phyloP scores from a whole-genome alignment of 345 rosid genomes.

The Bruguiera parviflora region DNA sequence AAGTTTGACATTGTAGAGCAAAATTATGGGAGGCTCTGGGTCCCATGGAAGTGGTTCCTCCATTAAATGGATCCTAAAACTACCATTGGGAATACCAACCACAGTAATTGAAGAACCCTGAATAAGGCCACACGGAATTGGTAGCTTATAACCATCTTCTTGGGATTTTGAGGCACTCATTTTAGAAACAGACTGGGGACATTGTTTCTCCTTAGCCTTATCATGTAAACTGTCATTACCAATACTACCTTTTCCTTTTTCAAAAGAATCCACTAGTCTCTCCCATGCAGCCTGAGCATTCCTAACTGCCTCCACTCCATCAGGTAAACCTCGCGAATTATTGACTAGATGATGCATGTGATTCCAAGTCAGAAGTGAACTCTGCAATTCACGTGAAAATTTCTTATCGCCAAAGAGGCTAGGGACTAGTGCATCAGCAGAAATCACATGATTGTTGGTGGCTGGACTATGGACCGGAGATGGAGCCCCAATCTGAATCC shows the following conservation, averaged over 20 bases:
- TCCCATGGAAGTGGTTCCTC: neutral
- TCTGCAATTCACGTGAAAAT: neutral
- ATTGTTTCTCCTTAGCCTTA: neutral
- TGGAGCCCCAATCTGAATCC: neutral
- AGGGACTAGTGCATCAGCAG: neutral
- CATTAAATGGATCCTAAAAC: neutral
- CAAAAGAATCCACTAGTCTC: neutral
- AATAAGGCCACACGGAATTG: neutral
- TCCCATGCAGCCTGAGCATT: slow-evolving; percentile 1
- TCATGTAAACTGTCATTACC: neutral
- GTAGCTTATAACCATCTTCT: neutral
- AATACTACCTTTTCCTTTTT: neutral
- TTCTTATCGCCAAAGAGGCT: neutral
- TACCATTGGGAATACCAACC: slow-evolving; percentile 1
- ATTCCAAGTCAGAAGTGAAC: neutral
- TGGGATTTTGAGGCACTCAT: neutral
- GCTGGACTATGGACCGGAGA: neutral
- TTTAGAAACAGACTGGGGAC: neutral
- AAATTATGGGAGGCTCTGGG: neutral
- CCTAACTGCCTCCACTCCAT: neutral
- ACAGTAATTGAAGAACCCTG: neutral
- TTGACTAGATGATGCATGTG: neutral
- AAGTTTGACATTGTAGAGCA: slow-evolving; percentile 1
- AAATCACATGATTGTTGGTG: neutral
- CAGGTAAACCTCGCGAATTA: neutral